Evolutionary conservation across 129 eudicot species (phyloP).

Genomic region (Arctium minus): DNA sequence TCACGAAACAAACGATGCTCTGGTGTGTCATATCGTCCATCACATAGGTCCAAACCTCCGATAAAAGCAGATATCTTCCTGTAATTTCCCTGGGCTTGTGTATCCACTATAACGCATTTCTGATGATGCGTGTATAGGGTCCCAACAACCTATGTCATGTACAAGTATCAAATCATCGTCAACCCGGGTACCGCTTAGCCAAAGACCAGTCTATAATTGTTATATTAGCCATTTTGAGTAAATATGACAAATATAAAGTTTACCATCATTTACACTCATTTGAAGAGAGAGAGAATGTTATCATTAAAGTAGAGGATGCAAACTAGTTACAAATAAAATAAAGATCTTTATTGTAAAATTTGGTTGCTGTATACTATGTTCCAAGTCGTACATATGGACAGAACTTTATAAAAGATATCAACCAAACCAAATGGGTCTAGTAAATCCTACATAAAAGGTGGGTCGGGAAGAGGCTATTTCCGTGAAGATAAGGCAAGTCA

Average conservation of each 20-base stretch:
- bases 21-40: conserved; percentile 94
- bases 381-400: no score
- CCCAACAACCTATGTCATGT: conserved; percentile 71
- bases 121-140: conserved; percentile 87
- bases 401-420: no score
- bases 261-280: neutral
- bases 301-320: neutral
- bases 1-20: conserved; percentile 71
- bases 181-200: neutral
- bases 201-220: no score
- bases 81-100: conserved; percentile 65
- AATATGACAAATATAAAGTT: neutral
- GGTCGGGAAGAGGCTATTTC: no score
- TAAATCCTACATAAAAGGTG: no score
- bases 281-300: neutral
- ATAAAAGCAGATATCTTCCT: conserved; percentile 70
- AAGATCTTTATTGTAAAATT: neutral
- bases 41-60: conserved; percentile 88
- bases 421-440: no score
- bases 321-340: neutral
- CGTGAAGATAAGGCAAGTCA: no score
- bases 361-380: neutral
- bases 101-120: conserved; percentile 87
- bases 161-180: neutral
- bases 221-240: neutral